Conservation (phyloP, 306 rosid species). For the Biancaea sappan region DNA sequence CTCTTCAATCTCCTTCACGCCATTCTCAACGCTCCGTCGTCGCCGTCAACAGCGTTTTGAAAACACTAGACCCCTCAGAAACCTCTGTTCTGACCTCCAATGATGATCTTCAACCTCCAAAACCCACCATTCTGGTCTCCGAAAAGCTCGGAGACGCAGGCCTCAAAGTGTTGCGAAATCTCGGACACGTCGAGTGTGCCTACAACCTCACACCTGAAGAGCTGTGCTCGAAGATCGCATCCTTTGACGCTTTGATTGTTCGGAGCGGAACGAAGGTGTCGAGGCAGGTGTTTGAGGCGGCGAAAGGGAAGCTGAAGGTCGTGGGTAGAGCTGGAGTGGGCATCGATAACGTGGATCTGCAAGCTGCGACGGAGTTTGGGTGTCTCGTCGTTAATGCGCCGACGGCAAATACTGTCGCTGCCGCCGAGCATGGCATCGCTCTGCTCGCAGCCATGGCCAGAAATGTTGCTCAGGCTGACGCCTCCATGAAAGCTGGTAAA, state of each 20-base stretch:
- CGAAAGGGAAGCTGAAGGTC: slow-evolving; percentile 63
- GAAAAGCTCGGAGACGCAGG: slow-evolving; percentile 79
- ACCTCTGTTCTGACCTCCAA: not conserved
- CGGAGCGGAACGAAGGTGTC: slow-evolving; percentile 70
- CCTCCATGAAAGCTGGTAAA: slow-evolving; percentile 70
- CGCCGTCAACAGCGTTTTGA: slow-evolving; percentile 30
- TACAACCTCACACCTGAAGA: slow-evolving; percentile 54
- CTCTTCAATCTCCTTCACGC: not conserved
- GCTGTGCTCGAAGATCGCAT: slow-evolving; percentile 57
- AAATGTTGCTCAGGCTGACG: slow-evolving; percentile 72
- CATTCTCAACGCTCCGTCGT: not conserved
- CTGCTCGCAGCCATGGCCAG: slow-evolving; percentile 68
- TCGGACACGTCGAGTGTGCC: slow-evolving; percentile 59
- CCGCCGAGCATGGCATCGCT: slow-evolving; percentile 73
- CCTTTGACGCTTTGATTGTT: slow-evolving; percentile 67
- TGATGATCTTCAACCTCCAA: slow-evolving; percentile 7
- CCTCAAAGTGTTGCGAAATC: slow-evolving; percentile 45
- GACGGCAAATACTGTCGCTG: slow-evolving; percentile 70
- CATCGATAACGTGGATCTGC: slow-evolving; percentile 77
- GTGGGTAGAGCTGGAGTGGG: slow-evolving; percentile 88
- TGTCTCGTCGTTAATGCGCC: slow-evolving; percentile 80
- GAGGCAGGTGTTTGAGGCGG: slow-evolving; percentile 58
- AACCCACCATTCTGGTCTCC: slow-evolving; percentile 60
- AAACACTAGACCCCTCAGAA: slow-evolving; percentile 9
- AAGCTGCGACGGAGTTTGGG: slow-evolving; percentile 69